These are phyloP conservation scores for Lineolata rhizophorae DNA, from an alignment of 495 filamentous ascomycete species.

Conservation along the genomic window DNA sequence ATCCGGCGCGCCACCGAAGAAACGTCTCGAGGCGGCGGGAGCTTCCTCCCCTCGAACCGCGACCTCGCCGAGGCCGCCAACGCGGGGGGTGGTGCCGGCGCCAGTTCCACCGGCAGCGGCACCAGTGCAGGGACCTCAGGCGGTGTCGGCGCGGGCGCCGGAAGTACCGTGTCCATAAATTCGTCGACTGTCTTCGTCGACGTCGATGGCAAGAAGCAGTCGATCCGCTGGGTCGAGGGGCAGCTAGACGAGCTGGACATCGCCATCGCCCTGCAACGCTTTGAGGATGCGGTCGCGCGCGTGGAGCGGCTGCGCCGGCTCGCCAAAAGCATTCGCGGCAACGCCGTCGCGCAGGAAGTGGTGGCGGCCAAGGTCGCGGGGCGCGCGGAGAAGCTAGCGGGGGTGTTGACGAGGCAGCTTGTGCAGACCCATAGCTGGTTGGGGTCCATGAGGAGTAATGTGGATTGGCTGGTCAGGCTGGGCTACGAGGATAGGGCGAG, in stretches of 20 bases:
- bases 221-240: conserved; percentile 80
- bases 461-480: conserved; percentile 61
- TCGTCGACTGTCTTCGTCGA: conserved; percentile 61
- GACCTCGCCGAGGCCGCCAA: conserved; percentile 31
- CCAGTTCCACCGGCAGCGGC: background rate
- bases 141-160: too few relatives aligned
- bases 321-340: conserved; percentile 59
- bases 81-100: background rate
- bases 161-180: conserved; percentile 36
- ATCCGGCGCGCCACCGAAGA: conserved; percentile 63
- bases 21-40: conserved; percentile 12
- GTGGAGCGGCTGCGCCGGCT: conserved; percentile 69
- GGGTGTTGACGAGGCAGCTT: conserved; percentile 48
- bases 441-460: conserved; percentile 47
- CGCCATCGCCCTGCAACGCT: conserved; percentile 75
- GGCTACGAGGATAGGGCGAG: conserved; percentile 79
- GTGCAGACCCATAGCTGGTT: conserved; percentile 49
- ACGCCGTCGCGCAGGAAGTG: conserved; percentile 65
- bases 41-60: too few relatives aligned
- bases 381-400: conserved; percentile 57
- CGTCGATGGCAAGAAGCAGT: conserved; percentile 89
- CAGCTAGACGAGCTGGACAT: conserved; percentile 95
- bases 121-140: too few relatives aligned
- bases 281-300: conserved; percentile 59
- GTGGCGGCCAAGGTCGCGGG: conserved; percentile 79